Evolutionary conservation across 345 rosid genomes (phyloP), one percentile per base, ranked within the genome.

Genomic region (Eucalyptus fibrosa): DNA sequence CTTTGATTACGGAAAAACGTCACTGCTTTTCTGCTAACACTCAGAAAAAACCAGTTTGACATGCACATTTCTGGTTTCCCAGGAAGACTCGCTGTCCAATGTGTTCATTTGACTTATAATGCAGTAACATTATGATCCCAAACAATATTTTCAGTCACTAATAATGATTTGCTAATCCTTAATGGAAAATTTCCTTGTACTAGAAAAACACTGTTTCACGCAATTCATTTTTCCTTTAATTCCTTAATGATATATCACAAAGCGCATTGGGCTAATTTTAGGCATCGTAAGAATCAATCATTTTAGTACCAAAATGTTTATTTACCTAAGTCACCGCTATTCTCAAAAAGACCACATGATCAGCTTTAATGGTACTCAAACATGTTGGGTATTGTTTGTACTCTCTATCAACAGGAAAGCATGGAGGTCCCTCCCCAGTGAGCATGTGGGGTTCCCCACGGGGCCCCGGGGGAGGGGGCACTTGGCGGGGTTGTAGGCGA

Each of bases 401-500:
- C 2, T 19, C 59, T 0, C 1, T 7, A 53, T 53, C 0, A 2
- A 19, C 24, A 53, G 4, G 10, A 21, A 53, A 18, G 11, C 59
- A 53, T 0, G 59, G 10, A 19, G 59, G 59, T 53, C 59, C 1
- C 59, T 53, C 59, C 56, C 24, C 23, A 7, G 4, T 53, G 59
- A 53, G 26, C 23, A 21, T 1, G 1, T 21, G 19, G 23, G 56
- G 59, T 2, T 19, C 24, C 23, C 5, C 5, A n/a, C n/a, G n/a
- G n/a, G n/a, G n/a, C n/a, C n/a, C n/a, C n/a, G n/a, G 1, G 49
- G 12, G 49, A 16, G 0, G 4, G 44, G 9, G 23, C 9, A 45
- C 56, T 6, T 19, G 9, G 59, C 59, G 2, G 10, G 26, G 26
- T 53, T 53, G 59, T 8, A 19, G 26, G 59, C 2, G 0, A 8